A percentile compares a stretch with the other conserved stretches of the same genome.
These are phyloP conservation scores for Eimeria acervulina DNA, from an alignment of 169 alveolate genomes.

Conservation along the genomic window DNA sequence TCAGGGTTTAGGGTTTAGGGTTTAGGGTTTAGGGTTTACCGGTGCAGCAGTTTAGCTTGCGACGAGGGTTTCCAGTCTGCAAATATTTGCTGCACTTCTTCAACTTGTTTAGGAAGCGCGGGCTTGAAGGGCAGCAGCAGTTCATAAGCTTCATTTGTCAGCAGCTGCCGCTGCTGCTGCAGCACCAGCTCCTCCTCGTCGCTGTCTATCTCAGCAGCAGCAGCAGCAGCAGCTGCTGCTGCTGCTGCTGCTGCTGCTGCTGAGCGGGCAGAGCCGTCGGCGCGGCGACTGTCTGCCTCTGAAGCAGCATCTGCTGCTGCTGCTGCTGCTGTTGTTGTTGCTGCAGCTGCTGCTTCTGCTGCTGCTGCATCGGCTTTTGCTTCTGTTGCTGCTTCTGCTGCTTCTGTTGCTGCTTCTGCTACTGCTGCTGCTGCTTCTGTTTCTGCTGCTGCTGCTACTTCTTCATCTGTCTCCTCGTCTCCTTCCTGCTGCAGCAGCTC, in stretches of 20 bases:
- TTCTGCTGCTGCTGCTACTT: neutral
- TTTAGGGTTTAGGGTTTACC: conserved; percentile 46
- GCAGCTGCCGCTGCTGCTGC: conserved; percentile 50
- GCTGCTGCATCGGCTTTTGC: neutral
- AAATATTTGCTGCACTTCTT: neutral
- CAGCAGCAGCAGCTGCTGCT: conserved; percentile 39
- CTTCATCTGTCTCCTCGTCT: no score
- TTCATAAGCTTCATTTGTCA: neutral
- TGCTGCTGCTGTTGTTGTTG: neutral
- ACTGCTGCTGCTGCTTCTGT: conserved; percentile 1
- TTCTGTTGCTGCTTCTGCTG: neutral
- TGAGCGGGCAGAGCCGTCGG: neutral
- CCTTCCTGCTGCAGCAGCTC: neutral
- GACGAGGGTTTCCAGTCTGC: neutral
- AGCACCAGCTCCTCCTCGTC: neutral
- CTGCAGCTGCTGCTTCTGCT: neutral
- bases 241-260: conserved; percentile 62
- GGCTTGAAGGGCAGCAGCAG: conserved; percentile 8
- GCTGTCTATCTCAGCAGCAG: neutral
- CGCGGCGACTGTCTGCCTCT: neutral
- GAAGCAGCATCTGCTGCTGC: neutral
- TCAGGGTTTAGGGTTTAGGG: conserved; percentile 29
- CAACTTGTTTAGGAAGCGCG: neutral
- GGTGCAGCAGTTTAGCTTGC: conserved; percentile 14
- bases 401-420: neutral